Conservation (phyloP, 1,284 basidiomycete genomes). For the Leccinum variabile region DNA sequence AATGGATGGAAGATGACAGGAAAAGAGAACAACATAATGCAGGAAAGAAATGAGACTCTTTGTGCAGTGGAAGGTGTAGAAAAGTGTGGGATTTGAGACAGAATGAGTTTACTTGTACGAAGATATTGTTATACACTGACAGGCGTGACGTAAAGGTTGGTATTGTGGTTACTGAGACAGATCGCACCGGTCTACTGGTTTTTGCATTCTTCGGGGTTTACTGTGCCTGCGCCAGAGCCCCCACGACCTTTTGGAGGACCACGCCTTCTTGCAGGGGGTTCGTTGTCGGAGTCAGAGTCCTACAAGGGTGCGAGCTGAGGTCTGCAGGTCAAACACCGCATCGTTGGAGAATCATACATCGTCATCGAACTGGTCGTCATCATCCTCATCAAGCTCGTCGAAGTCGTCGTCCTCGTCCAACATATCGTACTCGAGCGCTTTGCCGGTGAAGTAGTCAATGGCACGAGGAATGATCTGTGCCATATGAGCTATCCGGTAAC, state of each 20-base stretch:
- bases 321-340: slow-evolving; percentile 20
- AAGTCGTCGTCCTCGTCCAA: slow-evolving; percentile 72
- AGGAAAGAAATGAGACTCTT: not conserved
- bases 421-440: slow-evolving; percentile 88
- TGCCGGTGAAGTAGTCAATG: slow-evolving; percentile 95
- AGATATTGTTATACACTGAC: slow-evolving; percentile 14
- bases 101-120: slow-evolving; percentile 19
- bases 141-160: slow-evolving; percentile 19
- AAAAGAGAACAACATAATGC: slow-evolving; percentile 1
- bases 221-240: slow-evolving; percentile 38
- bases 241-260: slow-evolving; percentile 57
- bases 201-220: slow-evolving; percentile 83
- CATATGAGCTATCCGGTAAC: slow-evolving; percentile 11
- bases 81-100: slow-evolving; percentile 4
- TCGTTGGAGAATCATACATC: slow-evolving; percentile 41
- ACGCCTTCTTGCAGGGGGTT: slow-evolving; percentile 56
- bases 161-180: slow-evolving; percentile 24
- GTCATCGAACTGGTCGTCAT: slow-evolving; percentile 58
- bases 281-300: slow-evolving; percentile 54
- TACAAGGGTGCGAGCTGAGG: slow-evolving; percentile 28
- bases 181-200: slow-evolving; percentile 58
- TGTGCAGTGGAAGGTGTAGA: slow-evolving; percentile 4
- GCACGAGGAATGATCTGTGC: slow-evolving; percentile 88
- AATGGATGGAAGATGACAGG: not conserved
- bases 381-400: slow-evolving; percentile 60